Conservation (phyloP, 2,329 filamentous ascomycete species). For the Fusarium mexicanum region DNA sequence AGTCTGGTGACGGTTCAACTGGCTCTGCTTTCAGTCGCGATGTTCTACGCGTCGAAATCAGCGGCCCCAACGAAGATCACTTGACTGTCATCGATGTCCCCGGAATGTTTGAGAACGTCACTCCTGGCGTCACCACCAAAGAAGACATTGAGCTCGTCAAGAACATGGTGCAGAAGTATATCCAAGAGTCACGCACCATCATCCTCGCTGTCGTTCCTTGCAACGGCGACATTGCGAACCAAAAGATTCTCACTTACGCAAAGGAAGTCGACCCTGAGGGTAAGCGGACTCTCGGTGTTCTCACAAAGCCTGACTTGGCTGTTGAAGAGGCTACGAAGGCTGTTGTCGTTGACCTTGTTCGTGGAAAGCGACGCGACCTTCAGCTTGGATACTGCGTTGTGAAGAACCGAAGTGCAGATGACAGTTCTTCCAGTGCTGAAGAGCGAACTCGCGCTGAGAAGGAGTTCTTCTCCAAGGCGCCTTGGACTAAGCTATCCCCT, state of each 20-base stretch:
- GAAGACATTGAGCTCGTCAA: slow-evolving; percentile 56
- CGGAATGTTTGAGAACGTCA: slow-evolving; percentile 56
- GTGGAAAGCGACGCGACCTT: slow-evolving; percentile 52
- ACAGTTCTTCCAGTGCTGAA: slow-evolving; percentile 45
- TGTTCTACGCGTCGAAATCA: slow-evolving; percentile 52
- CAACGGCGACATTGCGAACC: slow-evolving; percentile 53
- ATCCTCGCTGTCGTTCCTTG: slow-evolving; percentile 58
- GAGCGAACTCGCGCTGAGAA: slow-evolving; percentile 48
- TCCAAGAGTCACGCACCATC: slow-evolving; percentile 58
- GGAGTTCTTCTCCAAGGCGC: slow-evolving; percentile 49
- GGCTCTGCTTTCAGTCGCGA: slow-evolving; percentile 58
- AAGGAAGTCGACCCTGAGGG: slow-evolving; percentile 52
- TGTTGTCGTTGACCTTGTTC: slow-evolving; percentile 54
- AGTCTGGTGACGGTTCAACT: not conserved
- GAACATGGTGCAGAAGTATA: slow-evolving; percentile 59
- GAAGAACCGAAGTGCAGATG: slow-evolving; percentile 58
- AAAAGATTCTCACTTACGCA: slow-evolving; percentile 52
- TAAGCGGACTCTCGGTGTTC: slow-evolving; percentile 55
- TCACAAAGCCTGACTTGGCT: slow-evolving; percentile 70
- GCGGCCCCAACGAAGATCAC: slow-evolving; percentile 56
- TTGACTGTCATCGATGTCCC: slow-evolving; percentile 65
- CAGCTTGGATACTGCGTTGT: slow-evolving; percentile 61
- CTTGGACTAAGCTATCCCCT: slow-evolving; percentile 48
- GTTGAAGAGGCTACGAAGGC: slow-evolving; percentile 51
- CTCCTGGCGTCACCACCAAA: slow-evolving; percentile 54